Evolutionary conservation across 2,329 filamentous ascomycete genomes (phyloP).

Genomic region (Pezicula carpinea): DNA sequence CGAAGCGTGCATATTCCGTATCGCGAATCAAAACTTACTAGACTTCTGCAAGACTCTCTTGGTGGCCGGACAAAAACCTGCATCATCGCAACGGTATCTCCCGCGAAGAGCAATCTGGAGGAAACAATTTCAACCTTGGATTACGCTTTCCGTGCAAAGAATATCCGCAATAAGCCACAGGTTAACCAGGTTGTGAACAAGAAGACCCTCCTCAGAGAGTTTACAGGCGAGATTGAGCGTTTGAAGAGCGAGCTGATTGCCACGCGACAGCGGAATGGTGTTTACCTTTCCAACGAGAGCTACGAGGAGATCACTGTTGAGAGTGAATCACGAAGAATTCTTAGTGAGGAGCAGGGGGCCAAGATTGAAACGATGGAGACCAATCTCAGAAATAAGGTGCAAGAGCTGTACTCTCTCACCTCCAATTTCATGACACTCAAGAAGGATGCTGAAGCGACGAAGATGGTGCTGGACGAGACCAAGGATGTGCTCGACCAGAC

Average conservation of each 20-base stretch:
- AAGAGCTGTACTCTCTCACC: constrained; percentile 83
- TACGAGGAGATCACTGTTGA: constrained; percentile 90
- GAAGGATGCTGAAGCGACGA: constrained; percentile 81
- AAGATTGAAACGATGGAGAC: constrained; percentile 89
- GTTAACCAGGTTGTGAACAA: constrained; percentile 90
- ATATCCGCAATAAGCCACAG: constrained; percentile 97
- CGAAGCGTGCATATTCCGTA: constrained; percentile 83
- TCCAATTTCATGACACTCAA: constrained; percentile 84
- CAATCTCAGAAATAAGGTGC: constrained; percentile 87
- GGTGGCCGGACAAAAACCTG: constrained; percentile 96
- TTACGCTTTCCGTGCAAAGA: constrained; percentile 96
- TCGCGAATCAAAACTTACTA: constrained; percentile 92
- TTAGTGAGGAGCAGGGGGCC: constrained; percentile 87
- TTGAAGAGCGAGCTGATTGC: constrained; percentile 91
- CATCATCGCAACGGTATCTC: constrained; percentile 95
- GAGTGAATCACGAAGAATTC: constrained; percentile 85
- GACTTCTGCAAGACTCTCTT: constrained; percentile 91
- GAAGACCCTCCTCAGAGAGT: constrained; percentile 85
- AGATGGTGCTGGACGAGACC: constrained; percentile 68
- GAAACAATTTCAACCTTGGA: constrained; percentile 98
- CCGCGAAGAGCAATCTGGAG: constrained; percentile 90
- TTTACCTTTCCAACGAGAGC: constrained; percentile 83
- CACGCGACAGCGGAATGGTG: constrained; percentile 88
- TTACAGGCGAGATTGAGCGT: constrained; percentile 88
- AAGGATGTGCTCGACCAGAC: constrained; percentile 81